A percentile compares a stretch with the other conserved stretches of the same genome.
These are phyloP conservation scores for Talaromyces nanjingensis DNA, from an alignment of 495 filamentous ascomycete genomes.

Conservation along the genomic window DNA sequence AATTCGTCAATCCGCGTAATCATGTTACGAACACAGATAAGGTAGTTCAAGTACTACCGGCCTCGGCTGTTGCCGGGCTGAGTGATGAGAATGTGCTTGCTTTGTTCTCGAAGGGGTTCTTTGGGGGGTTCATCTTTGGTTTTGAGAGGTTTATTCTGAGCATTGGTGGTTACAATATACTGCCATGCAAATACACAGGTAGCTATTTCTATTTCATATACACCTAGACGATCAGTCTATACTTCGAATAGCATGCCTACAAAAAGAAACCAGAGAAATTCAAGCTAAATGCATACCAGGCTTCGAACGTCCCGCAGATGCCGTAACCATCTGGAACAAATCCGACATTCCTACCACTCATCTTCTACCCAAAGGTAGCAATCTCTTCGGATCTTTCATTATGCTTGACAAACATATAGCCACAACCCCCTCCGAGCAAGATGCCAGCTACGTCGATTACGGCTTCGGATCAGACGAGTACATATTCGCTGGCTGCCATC, in stretches of 20 bases:
- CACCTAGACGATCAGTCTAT: neutral
- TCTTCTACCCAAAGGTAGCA: constrained; percentile 12
- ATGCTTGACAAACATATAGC: constrained; percentile 15
- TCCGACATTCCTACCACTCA: constrained; percentile 7
- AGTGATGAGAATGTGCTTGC: constrained; percentile 15
- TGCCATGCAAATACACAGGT: constrained; percentile 15
- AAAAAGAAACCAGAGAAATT: neutral
- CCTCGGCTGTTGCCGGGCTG: constrained; percentile 8
- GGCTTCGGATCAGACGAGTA: constrained; percentile 17
- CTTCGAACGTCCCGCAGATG: constrained; percentile 3
- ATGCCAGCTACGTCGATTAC: constrained; percentile 16
- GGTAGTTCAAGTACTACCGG: constrained; percentile 13
- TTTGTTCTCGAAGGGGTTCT: constrained; percentile 15
- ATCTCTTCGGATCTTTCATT: constrained; percentile 14
- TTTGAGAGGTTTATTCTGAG: constrained; percentile 12
- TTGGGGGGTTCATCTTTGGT: constrained; percentile 15
- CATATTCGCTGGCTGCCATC: constrained; percentile 16
- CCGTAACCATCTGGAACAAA: constrained; percentile 12
- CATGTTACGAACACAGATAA: constrained; percentile 11
- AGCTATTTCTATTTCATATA: neutral
- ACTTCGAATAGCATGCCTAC: neutral
- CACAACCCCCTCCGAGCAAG: neutral
- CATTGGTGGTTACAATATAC: constrained; percentile 10
- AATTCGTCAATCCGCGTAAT: constrained; percentile 15
- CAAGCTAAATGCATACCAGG: neutral